These are phyloP conservation scores for Ammopiptanthus mongolicus DNA, from an alignment of 306 rosid genomes.

Conservation along the genomic window DNA sequence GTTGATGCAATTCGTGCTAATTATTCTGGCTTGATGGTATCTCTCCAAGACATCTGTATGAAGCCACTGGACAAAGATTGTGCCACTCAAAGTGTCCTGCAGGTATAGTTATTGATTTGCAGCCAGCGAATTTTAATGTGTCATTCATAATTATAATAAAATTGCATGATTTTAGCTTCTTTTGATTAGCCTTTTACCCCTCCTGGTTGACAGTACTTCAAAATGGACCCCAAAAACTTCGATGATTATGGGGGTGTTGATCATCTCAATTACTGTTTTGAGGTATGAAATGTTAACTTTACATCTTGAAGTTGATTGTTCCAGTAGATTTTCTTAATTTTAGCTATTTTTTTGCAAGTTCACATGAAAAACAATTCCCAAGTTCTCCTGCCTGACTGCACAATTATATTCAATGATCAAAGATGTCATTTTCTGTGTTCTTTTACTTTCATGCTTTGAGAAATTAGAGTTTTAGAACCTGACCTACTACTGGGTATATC, in stretches of 20 bases:
- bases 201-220: slow-evolving; percentile 73
- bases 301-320: slow-evolving; percentile 22
- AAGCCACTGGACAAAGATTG: slow-evolving; percentile 93
- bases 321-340: neutral
- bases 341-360: neutral
- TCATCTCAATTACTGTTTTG: slow-evolving; percentile 84
- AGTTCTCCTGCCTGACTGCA: slow-evolving; percentile 13
- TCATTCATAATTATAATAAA: slow-evolving; percentile 10
- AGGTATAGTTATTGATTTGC: slow-evolving; percentile 49
- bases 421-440: neutral
- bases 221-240: slow-evolving; percentile 75
- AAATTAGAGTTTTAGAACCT: neutral
- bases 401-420: neutral
- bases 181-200: slow-evolving; percentile 8
- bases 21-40: slow-evolving; percentile 58
- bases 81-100: slow-evolving; percentile 90
- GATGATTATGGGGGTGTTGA: slow-evolving; percentile 84
- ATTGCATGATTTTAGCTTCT: slow-evolving; percentile 11
- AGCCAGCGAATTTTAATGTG: neutral
- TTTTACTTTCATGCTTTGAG: slow-evolving; percentile 6
- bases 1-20: slow-evolving; percentile 79
- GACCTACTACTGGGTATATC: neutral
- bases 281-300: slow-evolving; percentile 50
- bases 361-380: neutral
- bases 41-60: slow-evolving; percentile 90